Base-by-base conservation (phyloP, 495 filamentous ascomycete species). In the Penicillium robsamsonii region DNA sequence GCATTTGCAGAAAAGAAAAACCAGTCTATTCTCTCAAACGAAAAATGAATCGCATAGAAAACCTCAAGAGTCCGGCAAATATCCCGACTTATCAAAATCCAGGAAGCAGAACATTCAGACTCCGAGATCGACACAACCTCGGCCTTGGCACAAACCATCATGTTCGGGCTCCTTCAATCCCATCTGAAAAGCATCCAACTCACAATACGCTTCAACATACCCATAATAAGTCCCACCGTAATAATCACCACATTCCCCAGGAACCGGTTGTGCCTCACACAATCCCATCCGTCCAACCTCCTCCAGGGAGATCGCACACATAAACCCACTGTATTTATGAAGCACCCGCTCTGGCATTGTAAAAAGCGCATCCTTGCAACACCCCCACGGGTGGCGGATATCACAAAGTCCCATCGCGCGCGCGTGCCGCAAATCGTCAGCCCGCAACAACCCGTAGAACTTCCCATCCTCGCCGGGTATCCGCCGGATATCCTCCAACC, bases 131-230 rank as follows among this genome's bases (percentile, higher is more conserved):
- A n/a, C 42, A 25, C 0, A 42, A 20, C 50, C 31, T 24, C 31
- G 24, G 30, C n/a, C 29, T 18, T 22, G 2, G 1, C 33, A 25
- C 30, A 46, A 46, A 38, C 52, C n/a, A 38, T 43, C 52, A 46
- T 54, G 52, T 31, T 46, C 22, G 29, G 13, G n/a, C 13, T 54
- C 31, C 52, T 15, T 46, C 42, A 46, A n/a, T 22, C 42, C 42
- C 43, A 46, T 46, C 13, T 38, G 13, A n/a, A 25, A 18, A n/a
- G 52, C 52, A 8, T 46, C 52, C 13, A 27, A 45, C 18, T 38
- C n/a, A 29, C 22, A 29, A 4, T 12, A 17, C 2, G 41, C 42
- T 20, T 35, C 31, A 4, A 54, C 31, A 45, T 27, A 35, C 22
- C 52, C 52, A 27, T 24, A 29, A 18, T 17, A 46, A 4, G 18